Evolutionary conservation across 1,284 basidiomycete species (phyloP), one percentile per base, ranked within the genome.

Genomic region (Cutaneotrichosporon daszewskae): DNA sequence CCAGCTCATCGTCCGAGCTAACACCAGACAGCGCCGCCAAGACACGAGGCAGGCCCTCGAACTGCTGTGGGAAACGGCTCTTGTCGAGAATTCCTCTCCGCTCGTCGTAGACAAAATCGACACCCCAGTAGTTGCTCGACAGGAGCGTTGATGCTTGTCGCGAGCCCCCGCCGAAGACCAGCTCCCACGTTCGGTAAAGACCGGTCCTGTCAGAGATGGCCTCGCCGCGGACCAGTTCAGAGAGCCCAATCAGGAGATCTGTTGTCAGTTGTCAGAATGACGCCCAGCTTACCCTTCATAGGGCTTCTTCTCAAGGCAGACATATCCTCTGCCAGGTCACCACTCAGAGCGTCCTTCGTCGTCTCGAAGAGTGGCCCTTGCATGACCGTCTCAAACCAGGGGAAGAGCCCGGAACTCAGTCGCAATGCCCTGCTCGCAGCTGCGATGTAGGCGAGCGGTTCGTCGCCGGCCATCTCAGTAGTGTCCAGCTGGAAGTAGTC

Each of bases 201-300:
- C 60, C 62, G 8, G 31, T 19, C 20, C 49, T 46, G 49, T 66
- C 64, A 5, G 51, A 37, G 11, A 69, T 55, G 32, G 48, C 51
- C 20, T 60, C 55, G 16, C 66, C 32, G 24, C 53, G 56, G 0
- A 68, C 37, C 10, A 66, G 37, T 25, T 67, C 63, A 5, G 58
- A 52, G 12, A 65, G 37, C 18, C 64, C 67, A 22, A 66, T 61
- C 13, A 68, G 36, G 3, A 68, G 43, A 34, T 66, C 67, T 66
- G 37, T 6, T 11, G 39, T 49, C 12, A 49, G 47, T 18, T n/a
- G 6, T 1, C 2, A 17, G 10, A 7, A 10, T 8, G 4, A 18
- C 12, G 17, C 3, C 4, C 9, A 35, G 43, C 57, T 37, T 17
- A 64, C 63, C 62, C 45, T 69, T 69, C 40, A 69, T 40, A 9